These are phyloP conservation scores for Yamadazyma tumulicola DNA, from an alignment of 805 yeast species.

Conservation along the genomic window DNA sequence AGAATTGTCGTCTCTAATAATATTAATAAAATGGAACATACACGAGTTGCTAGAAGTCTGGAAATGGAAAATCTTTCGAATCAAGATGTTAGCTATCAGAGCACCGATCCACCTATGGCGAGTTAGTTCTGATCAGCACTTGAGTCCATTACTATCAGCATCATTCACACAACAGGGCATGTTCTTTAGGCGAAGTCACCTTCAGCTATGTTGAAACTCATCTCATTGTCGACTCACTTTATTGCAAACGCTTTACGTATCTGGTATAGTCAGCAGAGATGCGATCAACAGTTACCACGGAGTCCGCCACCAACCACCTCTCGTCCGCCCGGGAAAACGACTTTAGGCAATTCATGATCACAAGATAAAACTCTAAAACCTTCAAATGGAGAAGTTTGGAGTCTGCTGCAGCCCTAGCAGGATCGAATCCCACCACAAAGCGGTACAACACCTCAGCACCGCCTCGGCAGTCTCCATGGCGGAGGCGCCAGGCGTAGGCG, in stretches of 20 bases:
- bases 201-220: background rate
- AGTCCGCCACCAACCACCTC: constrained; percentile 29
- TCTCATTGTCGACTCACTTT: background rate
- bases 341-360: constrained; percentile 37
- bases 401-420: constrained; percentile 15
- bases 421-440: constrained; percentile 36
- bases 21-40: too few relatives aligned
- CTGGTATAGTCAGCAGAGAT: constrained; percentile 29
- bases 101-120: too few relatives aligned
- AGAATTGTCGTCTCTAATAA: too few relatives aligned
- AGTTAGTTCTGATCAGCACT: too few relatives aligned
- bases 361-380: constrained; percentile 38
- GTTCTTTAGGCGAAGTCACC: background rate
- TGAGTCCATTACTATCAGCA: too few relatives aligned
- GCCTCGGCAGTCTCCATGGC: constrained; percentile 31
- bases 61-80: too few relatives aligned
- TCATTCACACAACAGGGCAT: background rate
- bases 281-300: constrained; percentile 26
- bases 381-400: constrained; percentile 34
- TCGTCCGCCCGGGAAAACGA: constrained; percentile 33
- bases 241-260: constrained; percentile 23
- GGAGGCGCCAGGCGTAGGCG: constrained; percentile 39
- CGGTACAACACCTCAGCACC: constrained; percentile 37
- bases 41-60: too few relatives aligned
- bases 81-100: too few relatives aligned